Evolutionary conservation across 1,284 basidiomycete species (phyloP).

Genomic region (Ganoderma lucidum): DNA sequence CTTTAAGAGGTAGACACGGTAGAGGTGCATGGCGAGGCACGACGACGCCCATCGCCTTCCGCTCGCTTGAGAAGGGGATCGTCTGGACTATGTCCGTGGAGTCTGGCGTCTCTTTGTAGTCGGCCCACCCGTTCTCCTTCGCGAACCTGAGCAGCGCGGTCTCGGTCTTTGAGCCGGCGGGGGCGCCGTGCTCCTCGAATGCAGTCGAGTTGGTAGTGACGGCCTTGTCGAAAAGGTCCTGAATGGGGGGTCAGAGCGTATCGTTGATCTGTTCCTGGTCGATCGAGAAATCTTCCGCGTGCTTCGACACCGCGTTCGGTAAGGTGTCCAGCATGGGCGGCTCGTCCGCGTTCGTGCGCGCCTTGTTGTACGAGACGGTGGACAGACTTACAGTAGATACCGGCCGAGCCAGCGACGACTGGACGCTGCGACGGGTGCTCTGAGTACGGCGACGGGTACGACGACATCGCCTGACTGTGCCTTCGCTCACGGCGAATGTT

Average conservation of each 20-base stretch:
- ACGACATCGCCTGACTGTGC: conserved; percentile 84
- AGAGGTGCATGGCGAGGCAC: conserved; percentile 61
- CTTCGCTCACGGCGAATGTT: conserved; percentile 75
- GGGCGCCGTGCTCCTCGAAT: conserved; percentile 87
- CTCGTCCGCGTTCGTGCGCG: conserved; percentile 79
- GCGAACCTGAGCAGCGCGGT: conserved; percentile 92
- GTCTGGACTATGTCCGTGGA: conserved; percentile 81
- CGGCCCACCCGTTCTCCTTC: conserved; percentile 85
- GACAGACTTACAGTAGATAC: conserved; percentile 94
- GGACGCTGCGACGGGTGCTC: conserved; percentile 61
- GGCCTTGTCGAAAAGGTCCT: conserved; percentile 51
- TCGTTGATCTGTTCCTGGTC: too few relatives aligned
- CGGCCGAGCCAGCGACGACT: conserved; percentile 95
- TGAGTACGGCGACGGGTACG: conserved; percentile 82
- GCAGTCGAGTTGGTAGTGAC: conserved; percentile 97
- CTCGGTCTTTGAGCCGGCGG: conserved; percentile 97
- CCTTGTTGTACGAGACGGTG: conserved; percentile 77
- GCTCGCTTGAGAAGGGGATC: conserved; percentile 94
- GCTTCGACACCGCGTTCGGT: conserved; percentile 27
- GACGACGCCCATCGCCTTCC: conserved; percentile 97
- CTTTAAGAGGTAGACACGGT: conserved; percentile 82
- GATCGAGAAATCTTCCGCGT: too few relatives aligned
- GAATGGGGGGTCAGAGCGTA: too few relatives aligned
- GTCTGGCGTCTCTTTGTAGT: conserved; percentile 79
- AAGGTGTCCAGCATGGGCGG: conserved; percentile 45